phyloP scores from a whole-genome alignment of 352 stramenopile genomes.

The Phytopythium vexans region DNA sequence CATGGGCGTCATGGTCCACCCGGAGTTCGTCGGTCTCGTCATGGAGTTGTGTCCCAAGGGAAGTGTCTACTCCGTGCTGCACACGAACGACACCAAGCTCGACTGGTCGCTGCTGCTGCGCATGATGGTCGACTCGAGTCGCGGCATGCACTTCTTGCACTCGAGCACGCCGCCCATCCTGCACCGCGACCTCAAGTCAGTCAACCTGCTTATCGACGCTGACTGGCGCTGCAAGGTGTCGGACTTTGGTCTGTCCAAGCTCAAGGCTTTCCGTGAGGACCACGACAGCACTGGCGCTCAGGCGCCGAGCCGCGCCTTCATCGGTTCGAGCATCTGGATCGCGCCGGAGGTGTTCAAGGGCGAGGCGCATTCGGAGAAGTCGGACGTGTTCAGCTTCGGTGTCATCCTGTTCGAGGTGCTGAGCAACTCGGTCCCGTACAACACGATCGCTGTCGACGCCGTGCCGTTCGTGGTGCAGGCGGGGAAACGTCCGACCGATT shows the following conservation, averaged over 20 bases:
- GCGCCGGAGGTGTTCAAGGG: conserved; percentile 89
- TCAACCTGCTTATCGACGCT: conserved; percentile 87
- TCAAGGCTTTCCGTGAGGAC: conserved; percentile 74
- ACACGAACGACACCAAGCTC: conserved; percentile 72
- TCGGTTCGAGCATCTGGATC: conserved; percentile 90
- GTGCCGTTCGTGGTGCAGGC: conserved; percentile 78
- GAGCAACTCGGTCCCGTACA: conserved; percentile 62
- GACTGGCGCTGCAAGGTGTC: conserved; percentile 89
- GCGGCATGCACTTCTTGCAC: conserved; percentile 91
- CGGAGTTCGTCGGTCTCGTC: conserved; percentile 80
- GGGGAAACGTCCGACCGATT: conserved; percentile 77
- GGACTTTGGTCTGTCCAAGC: conserved; percentile 86
- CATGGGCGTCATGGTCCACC: conserved; percentile 89
- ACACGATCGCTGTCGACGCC: conserved; percentile 76
- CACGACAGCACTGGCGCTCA: conserved; percentile 7
- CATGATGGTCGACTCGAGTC: conserved; percentile 86
- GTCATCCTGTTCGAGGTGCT: conserved; percentile 78
- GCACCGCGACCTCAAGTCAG: conserved; percentile 88
- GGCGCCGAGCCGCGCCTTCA: conserved; percentile 46
- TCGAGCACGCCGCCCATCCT: conserved; percentile 85
- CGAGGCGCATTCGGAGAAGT: conserved; percentile 82
- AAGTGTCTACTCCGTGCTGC: conserved; percentile 82
- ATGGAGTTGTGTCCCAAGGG: conserved; percentile 88
- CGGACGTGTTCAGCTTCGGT: conserved; percentile 88
- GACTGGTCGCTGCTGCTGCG: conserved; percentile 84